Percentiles rank a stretch among this genome's conserved stretches.
These are phyloP conservation scores for Solanum hybrid DNA, from an alignment of 305 asterid species.

Conservation along the genomic window DNA sequence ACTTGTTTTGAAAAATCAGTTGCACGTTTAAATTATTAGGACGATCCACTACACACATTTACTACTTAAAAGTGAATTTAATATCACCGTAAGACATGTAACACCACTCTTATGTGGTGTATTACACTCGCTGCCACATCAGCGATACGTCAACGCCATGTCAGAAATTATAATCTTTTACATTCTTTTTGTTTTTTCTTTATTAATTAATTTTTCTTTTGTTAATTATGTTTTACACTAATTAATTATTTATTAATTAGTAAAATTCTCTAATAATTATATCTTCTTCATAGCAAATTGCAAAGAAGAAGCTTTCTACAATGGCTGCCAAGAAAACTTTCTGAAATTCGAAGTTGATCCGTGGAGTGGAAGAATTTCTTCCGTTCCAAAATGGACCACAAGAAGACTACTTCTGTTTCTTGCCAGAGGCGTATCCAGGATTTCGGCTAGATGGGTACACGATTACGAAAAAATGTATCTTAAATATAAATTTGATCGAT, in stretches of 20 bases:
- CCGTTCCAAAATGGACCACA: not conserved
- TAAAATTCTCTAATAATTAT: not conserved
- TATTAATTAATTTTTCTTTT: too few relatives aligned
- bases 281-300: not conserved
- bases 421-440: not conserved
- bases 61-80: not conserved
- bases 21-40: not conserved
- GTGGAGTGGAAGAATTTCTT: not conserved
- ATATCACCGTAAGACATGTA: not conserved
- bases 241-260: too few relatives aligned
- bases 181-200: not conserved
- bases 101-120: not conserved
- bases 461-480: too few relatives aligned
- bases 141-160: not conserved
- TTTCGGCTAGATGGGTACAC: too few relatives aligned
- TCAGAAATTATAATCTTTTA: not conserved
- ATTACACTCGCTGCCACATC: not conserved
- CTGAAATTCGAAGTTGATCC: not conserved
- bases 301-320: not conserved
- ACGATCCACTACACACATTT: too few relatives aligned
- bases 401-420: not conserved
- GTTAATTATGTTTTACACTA: not conserved
- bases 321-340: not conserved
- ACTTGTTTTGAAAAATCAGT: not conserved
- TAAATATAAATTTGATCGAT: too few relatives aligned